Evolutionary conservation across 1,284 basidiomycete genomes (phyloP).

Genomic region (Coniferiporia weirii): DNA sequence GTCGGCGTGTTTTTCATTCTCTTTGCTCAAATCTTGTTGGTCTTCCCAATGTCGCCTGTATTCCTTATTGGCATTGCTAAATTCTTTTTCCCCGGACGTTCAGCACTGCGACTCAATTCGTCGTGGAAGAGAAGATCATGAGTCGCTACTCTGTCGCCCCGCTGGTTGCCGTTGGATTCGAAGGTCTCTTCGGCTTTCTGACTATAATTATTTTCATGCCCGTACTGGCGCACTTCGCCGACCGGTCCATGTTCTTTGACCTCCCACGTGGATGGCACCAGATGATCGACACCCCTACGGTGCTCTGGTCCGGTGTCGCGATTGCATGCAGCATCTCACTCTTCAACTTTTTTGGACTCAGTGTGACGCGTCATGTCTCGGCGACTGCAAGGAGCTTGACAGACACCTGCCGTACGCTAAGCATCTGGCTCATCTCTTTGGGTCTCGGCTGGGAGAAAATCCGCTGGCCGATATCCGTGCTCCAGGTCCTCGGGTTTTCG

Average conservation of each 20-base stretch:
- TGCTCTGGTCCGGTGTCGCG: conserved; percentile 73
- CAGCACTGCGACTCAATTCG: conserved; percentile 87
- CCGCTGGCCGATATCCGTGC: conserved; percentile 73
- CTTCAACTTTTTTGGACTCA: conserved; percentile 95
- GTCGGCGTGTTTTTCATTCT: conserved; percentile 86
- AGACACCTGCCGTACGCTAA: conserved; percentile 93
- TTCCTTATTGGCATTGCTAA: conserved; percentile 18
- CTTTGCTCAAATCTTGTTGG: conserved; percentile 96
- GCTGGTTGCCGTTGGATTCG: conserved; percentile 90
- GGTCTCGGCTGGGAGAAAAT: conserved; percentile 91
- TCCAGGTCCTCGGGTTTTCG: conserved; percentile 88
- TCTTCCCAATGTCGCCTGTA: conserved; percentile 16
- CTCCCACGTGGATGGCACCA: conserved; percentile 87
- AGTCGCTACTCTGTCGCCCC: conserved; percentile 82
- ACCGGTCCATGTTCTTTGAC: conserved; percentile 83
- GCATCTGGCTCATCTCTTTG: conserved; percentile 87
- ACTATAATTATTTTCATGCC: conserved; percentile 75
- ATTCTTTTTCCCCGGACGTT: conserved; percentile 15
- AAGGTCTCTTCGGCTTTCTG: conserved; percentile 87
- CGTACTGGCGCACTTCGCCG: conserved; percentile 57
- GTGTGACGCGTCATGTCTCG: conserved; percentile 86
- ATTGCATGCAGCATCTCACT: conserved; percentile 84
- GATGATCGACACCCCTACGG: conserved; percentile 74
- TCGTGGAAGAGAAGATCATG: conserved; percentile 96
- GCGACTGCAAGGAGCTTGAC: conserved; percentile 88